Base-by-base conservation (phyloP, 1,139 yeast genomes). In the Arxiozyma telluris region DNA sequence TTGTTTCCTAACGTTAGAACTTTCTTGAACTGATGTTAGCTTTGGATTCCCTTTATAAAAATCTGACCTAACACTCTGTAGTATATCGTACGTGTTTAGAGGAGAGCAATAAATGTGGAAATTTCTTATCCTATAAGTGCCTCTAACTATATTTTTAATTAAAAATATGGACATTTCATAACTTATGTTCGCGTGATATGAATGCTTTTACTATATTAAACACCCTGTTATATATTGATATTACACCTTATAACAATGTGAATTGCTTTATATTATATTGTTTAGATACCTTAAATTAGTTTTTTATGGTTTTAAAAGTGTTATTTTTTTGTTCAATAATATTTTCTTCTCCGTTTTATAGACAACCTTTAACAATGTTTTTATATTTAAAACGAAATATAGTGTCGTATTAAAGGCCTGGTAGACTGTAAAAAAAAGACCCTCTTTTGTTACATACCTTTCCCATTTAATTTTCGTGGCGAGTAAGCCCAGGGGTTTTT, bases 41-140 rank as follows among this genome's bases (percentile, higher is more conserved):
- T 45, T 45, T 23, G 41, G 39, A 30, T 20, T 45, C 25, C 41
- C 41, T 17, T 45, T 45, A 30, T 45, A 45, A 45, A 45, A 30
- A 11, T 44, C 49, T 7, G 49, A 46, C 23, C 49, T 34, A n/a
- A 51, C 44, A 44, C 46, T 50, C 6, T 50, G 50, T 12, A 51
- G 49, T 4, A 51, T 11, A 39, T 47, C 50, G 44, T 47, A 47
- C 1, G 25, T 39, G 2, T 21, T 20, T 17, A 43, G n/a, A 7
- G 1, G 34, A 12, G 22, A 8, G 20, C 12, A 17, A 18, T 27
- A 27, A 15, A 38, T 17, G 25, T 45, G 47, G 25, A 45, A 27
- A 22, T 25, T 30, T 38, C 47, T 41, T n/a, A 27, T 47, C 5
- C 25, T 41, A 11, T n/a, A 41, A 18, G 17, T 25, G 12, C 15